A percentile compares a stretch with the other conserved stretches of the same genome.
Conservation (phyloP, 1,139 yeast genomes). For the Pichia sp. region DNA sequence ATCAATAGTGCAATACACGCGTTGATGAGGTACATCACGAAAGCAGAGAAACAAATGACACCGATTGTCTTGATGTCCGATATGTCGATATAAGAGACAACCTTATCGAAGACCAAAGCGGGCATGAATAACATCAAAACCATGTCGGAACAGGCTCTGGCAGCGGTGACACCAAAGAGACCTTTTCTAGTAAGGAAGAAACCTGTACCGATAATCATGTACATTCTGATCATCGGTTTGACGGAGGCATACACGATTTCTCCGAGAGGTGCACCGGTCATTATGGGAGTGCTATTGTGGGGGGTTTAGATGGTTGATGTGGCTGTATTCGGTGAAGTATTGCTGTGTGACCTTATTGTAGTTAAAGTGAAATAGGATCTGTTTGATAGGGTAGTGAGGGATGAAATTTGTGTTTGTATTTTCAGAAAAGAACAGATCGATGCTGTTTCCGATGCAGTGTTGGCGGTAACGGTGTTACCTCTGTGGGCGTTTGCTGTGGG, state of each 20-base stretch:
- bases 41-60: conserved; percentile 49
- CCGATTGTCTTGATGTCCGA: conserved; percentile 57
- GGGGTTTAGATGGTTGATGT: too few species aligned
- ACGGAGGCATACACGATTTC: conserved; percentile 52
- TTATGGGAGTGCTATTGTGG: neutral
- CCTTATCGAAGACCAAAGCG: conserved; percentile 50
- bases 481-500: too few species aligned
- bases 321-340: too few species aligned
- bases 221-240: conserved; percentile 59
- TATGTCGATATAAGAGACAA: conserved; percentile 48
- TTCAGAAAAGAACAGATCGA: too few species aligned
- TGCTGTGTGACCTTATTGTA: too few species aligned
- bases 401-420: too few species aligned
- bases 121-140: conserved; percentile 57
- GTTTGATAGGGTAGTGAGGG: too few species aligned
- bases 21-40: conserved; percentile 45
- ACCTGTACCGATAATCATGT: conserved; percentile 53
- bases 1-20: conserved; percentile 26
- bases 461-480: too few species aligned
- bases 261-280: conserved; percentile 36
- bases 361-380: too few species aligned
- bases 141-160: conserved; percentile 55
- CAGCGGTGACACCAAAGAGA: conserved; percentile 52
- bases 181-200: conserved; percentile 48
- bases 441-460: too few species aligned